Percentiles rank a stretch among this genome's conserved stretches.
Evolutionary conservation across 768 basidiomycete species (phyloP).

Genomic region (Phallus indusiatus): DNA sequence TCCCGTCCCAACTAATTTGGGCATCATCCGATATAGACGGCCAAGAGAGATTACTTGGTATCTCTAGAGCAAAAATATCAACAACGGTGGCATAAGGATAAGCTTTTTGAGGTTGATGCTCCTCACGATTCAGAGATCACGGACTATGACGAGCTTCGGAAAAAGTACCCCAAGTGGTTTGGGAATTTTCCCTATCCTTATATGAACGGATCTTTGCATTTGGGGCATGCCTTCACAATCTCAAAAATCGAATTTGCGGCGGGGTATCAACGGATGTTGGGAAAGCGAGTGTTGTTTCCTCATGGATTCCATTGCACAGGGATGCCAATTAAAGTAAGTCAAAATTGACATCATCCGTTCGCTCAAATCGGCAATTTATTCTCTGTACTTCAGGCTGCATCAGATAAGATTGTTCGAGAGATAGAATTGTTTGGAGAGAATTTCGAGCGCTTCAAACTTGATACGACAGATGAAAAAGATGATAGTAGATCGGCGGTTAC

Average conservation of each 20-base stretch:
- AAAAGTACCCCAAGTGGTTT: conserved; percentile 92
- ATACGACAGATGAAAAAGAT: conserved; percentile 33
- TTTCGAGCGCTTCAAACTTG: conserved; percentile 59
- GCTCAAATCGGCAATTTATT: neutral
- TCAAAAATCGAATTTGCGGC: conserved; percentile 96
- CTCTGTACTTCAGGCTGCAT: conserved; percentile 55
- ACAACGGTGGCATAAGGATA: conserved; percentile 64
- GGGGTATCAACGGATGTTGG: conserved; percentile 91
- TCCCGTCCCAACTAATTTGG: neutral
- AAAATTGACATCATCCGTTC: neutral
- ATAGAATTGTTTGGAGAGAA: conserved; percentile 92
- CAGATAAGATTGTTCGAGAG: conserved; percentile 96
- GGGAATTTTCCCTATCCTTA: conserved; percentile 95
- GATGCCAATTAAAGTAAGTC: conserved; percentile 94
- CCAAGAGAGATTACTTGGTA: conserved; percentile 83
- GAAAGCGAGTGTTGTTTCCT: conserved; percentile 93
- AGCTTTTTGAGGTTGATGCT: conserved; percentile 77
- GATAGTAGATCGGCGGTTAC: conserved; percentile 32
- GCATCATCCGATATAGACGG: conserved; percentile 48
- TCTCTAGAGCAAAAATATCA: conserved; percentile 82
- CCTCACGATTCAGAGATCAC: conserved; percentile 55
- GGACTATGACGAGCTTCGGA: conserved; percentile 52
- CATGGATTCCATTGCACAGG: conserved; percentile 97
- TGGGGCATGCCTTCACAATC: conserved; percentile 97
- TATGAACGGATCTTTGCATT: conserved; percentile 96